A percentile compares a stretch with the other conserved stretches of the same genome.
These are phyloP conservation scores for Arabidopsis lyrata DNA, from an alignment of 441 rosid genomes.

Conservation along the genomic window DNA sequence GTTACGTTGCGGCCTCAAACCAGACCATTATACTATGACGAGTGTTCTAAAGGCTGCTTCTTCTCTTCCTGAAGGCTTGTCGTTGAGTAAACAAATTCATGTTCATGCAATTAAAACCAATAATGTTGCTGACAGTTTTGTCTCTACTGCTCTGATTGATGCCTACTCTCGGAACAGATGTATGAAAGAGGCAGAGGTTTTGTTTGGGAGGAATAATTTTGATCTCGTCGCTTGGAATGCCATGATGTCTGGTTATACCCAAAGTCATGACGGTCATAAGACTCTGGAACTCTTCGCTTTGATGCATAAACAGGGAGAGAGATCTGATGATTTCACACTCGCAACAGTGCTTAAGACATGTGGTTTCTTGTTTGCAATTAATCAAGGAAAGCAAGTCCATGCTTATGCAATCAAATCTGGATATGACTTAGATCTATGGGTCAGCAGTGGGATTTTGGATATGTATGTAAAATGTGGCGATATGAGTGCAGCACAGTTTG, in stretches of 20 bases:
- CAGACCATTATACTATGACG: conserved; percentile 51
- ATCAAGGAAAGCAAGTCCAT: conserved; percentile 51
- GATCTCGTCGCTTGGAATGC: conserved; percentile 53
- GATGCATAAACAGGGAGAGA: conserved; percentile 49
- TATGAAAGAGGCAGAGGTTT: conserved; percentile 51
- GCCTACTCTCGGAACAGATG: conserved; percentile 48
- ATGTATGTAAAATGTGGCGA: conserved; percentile 55
- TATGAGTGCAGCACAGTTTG: conserved; percentile 41
- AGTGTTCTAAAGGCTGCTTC: conserved; percentile 52
- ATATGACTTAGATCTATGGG: conserved; percentile 48
- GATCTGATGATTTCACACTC: conserved; percentile 48
- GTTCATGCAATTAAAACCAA: conserved; percentile 50
- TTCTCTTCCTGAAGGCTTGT: conserved; percentile 47
- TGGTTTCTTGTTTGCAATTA: conserved; percentile 45
- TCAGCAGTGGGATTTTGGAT: conserved; percentile 54
- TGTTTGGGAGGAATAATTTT: conserved; percentile 40
- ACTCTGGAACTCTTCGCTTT: conserved; percentile 47
- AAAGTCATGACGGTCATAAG: conserved; percentile 40
- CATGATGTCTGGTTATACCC: conserved; percentile 52
- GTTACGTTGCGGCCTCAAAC: conserved; percentile 43
- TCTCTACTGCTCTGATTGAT: conserved; percentile 55
- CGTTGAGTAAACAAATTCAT: conserved; percentile 50
- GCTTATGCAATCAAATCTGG: conserved; percentile 51
- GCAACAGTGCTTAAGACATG: conserved; percentile 52
- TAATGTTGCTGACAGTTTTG: conserved; percentile 47